phyloP scores from a whole-genome alignment of 768 basidiomycete species.

The Leccinum subtestaceum region DNA sequence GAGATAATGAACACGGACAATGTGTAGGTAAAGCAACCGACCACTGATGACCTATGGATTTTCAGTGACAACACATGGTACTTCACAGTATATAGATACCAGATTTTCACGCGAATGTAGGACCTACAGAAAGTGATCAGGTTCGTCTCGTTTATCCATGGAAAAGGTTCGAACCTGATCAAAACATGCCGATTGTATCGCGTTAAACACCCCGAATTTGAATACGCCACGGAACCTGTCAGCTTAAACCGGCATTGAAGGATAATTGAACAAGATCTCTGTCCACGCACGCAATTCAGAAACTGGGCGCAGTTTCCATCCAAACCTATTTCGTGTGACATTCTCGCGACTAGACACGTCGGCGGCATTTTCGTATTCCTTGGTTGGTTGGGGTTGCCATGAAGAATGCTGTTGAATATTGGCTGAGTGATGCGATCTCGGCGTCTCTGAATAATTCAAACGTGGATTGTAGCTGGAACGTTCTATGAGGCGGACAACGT shows the following conservation, averaged over 20 bases:
- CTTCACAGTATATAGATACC: constrained; percentile 35
- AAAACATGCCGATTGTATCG: constrained; percentile 83
- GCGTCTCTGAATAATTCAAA: not conserved
- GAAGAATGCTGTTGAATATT: not conserved
- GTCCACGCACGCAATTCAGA: constrained; percentile 62
- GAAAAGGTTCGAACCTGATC: constrained; percentile 48
- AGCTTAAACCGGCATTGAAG: constrained; percentile 45
- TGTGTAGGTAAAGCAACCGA: constrained; percentile 28
- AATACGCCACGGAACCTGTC: constrained; percentile 79
- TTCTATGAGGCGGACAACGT: constrained; percentile 9
- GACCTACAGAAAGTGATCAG: constrained; percentile 42
- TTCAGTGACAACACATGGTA: constrained; percentile 11
- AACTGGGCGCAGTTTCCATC: constrained; percentile 60
- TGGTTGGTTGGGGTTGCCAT: not conserved
- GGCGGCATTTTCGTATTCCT: not conserved
- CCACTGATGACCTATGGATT: constrained; percentile 65
- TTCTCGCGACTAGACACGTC: not conserved
- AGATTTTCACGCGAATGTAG: constrained; percentile 59
- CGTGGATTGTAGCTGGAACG: not conserved
- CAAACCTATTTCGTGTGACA: constrained; percentile 39
- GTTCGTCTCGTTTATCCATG: not conserved
- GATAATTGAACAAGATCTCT: not conserved
- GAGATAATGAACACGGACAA: not conserved
- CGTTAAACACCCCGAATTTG: constrained; percentile 90
- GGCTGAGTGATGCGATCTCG: not conserved